Conservation (phyloP, 805 yeast genomes). For the Yamadazyma philogaea region DNA sequence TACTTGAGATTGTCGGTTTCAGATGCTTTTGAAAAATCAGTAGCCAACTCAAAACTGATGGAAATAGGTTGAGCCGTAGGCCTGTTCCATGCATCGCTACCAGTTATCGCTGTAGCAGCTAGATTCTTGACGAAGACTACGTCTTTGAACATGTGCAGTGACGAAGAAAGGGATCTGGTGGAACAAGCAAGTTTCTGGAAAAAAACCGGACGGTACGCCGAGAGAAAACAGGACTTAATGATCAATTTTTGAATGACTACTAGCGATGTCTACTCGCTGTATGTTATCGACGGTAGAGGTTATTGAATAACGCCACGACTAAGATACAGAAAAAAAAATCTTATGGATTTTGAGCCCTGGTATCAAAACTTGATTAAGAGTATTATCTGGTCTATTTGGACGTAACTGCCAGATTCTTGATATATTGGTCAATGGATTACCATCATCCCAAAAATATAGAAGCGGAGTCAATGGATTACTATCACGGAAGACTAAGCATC, state of each 20-base stretch:
- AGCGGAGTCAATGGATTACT: too few species aligned
- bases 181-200: not conserved
- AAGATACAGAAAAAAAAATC: too few species aligned
- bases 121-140: conserved; percentile 53
- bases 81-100: conserved; percentile 73
- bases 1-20: conserved; percentile 73
- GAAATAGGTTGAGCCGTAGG: conserved; percentile 63
- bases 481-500: too few species aligned
- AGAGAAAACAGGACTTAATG: conserved; percentile 14
- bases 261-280: not conserved
- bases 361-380: too few species aligned
- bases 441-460: too few species aligned
- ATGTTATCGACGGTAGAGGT: conserved; percentile 5
- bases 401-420: too few species aligned
- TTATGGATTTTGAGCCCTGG: too few species aligned
- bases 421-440: too few species aligned
- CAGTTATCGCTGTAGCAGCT: conserved; percentile 59
- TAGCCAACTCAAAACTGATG: conserved; percentile 56
- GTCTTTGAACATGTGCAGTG: conserved; percentile 25
- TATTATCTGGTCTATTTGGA: too few species aligned
- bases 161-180: conserved; percentile 8
- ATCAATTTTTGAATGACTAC: conserved; percentile 5
- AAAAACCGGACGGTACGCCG: conserved; percentile 12
- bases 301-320: conserved; percentile 3
- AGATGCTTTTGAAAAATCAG: conserved; percentile 75